Conservation (phyloP, 306 rosid genomes). For the Pyrus betulifolia region DNA sequence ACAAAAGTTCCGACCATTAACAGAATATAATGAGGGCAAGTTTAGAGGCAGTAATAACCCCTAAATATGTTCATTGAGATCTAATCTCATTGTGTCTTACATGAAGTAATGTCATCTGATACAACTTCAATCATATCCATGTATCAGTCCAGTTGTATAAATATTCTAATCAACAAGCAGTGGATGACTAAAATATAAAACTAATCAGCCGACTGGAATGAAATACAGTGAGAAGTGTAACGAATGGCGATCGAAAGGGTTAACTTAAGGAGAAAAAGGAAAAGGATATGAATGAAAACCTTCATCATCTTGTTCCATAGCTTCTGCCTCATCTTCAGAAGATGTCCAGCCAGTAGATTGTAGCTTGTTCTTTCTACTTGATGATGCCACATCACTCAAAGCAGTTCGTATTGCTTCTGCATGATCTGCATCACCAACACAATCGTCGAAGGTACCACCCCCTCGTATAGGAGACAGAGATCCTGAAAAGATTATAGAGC, state of each 20-base stretch:
- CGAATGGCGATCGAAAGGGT: neutral
- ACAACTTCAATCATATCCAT: conserved; percentile 8
- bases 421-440: conserved; percentile 40
- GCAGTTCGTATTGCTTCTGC: conserved; percentile 88
- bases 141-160: neutral
- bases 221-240: neutral
- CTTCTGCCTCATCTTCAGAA: conserved; percentile 85
- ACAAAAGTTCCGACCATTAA: neutral
- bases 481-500: conserved; percentile 31
- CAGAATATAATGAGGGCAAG: neutral
- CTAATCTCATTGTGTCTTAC: neutral
- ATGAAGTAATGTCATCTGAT: neutral
- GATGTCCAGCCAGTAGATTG: conserved; percentile 77
- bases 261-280: neutral
- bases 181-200: neutral
- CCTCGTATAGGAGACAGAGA: conserved; percentile 68
- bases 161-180: neutral
- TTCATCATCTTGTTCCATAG: conserved; percentile 76
- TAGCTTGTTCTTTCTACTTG: conserved; percentile 39
- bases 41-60: neutral
- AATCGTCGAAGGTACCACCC: conserved; percentile 58
- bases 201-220: neutral
- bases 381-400: conserved; percentile 67
- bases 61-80: neutral
- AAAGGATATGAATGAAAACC: conserved; percentile 32